Percentiles rank a stretch among this genome's conserved stretches.
These are phyloP conservation scores for Exophiala alcalophila DNA, from an alignment of 2,329 filamentous ascomycete species.

Conservation along the genomic window DNA sequence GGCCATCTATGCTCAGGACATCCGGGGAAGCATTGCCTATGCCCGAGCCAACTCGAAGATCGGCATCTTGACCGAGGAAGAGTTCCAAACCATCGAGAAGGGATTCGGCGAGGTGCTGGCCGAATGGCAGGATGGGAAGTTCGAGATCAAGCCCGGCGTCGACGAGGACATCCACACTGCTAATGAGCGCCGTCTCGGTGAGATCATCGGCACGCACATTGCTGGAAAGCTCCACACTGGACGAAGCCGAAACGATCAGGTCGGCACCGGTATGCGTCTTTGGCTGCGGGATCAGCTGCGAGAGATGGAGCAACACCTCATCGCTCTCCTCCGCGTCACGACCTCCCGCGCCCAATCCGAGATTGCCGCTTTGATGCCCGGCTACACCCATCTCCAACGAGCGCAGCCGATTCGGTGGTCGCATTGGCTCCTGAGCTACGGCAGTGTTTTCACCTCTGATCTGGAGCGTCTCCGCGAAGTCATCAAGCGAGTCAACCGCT, in stretches of 20 bases:
- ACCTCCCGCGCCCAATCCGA: conserved; percentile 68
- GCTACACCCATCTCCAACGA: conserved; percentile 83
- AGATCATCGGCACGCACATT: conserved; percentile 78
- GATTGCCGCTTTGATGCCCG: conserved; percentile 77
- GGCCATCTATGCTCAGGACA: conserved; percentile 74
- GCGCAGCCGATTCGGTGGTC: conserved; percentile 75
- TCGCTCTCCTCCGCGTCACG: conserved; percentile 67
- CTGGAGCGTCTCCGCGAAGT: conserved; percentile 74
- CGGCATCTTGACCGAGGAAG: conserved; percentile 68
- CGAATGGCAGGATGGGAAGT: conserved; percentile 40
- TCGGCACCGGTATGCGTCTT: conserved; percentile 84
- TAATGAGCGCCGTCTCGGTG: conserved; percentile 70
- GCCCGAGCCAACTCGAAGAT: conserved; percentile 74
- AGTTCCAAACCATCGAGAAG: conserved; percentile 70
- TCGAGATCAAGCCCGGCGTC: conserved; percentile 23
- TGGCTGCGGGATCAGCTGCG: conserved; percentile 77
- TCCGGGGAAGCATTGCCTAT: conserved; percentile 75
- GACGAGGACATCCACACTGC: conserved; percentile 59
- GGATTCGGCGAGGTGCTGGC: conserved; percentile 60
- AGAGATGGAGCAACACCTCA: conserved; percentile 65
- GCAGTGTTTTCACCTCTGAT: conserved; percentile 67
- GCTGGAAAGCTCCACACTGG: conserved; percentile 88
- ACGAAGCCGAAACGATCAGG: conserved; percentile 84
- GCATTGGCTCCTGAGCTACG: conserved; percentile 77
- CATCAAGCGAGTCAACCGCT: conserved; percentile 68